These are phyloP conservation scores for Eucalyptus urophylla DNA, from an alignment of 345 rosid species.

Conservation along the genomic window DNA sequence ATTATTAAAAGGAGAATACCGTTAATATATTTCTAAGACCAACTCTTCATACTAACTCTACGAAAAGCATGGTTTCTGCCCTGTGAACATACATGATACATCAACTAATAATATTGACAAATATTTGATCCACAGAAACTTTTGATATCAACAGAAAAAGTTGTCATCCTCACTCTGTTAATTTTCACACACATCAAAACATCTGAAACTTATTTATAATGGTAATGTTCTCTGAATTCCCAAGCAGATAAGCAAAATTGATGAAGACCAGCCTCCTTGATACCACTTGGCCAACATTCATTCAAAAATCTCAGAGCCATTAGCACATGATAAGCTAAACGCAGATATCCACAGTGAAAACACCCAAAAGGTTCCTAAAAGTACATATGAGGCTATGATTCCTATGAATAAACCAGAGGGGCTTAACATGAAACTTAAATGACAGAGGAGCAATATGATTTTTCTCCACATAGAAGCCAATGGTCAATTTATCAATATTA, in stretches of 20 bases:
- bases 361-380: neutral
- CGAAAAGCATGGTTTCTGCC: neutral
- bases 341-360: neutral
- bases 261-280: neutral
- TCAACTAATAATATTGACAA: neutral
- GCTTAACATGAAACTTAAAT: neutral
- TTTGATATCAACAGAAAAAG: neutral
- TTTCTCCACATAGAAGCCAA: neutral
- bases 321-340: neutral
- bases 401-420: neutral
- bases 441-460: neutral
- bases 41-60: neutral
- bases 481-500: neutral
- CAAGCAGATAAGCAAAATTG: neutral
- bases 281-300: neutral
- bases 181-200: neutral
- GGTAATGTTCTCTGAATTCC: neutral
- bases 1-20: neutral
- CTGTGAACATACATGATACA: neutral
- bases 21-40: neutral
- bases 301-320: neutral
- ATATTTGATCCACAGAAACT: neutral
- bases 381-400: neutral
- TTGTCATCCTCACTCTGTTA: neutral
- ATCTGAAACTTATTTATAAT: neutral